A percentile compares a stretch with the other conserved stretches of the same genome.
phyloP scores from a whole-genome alignment of 768 basidiomycete species.

The Leccinum subgranulosum region DNA sequence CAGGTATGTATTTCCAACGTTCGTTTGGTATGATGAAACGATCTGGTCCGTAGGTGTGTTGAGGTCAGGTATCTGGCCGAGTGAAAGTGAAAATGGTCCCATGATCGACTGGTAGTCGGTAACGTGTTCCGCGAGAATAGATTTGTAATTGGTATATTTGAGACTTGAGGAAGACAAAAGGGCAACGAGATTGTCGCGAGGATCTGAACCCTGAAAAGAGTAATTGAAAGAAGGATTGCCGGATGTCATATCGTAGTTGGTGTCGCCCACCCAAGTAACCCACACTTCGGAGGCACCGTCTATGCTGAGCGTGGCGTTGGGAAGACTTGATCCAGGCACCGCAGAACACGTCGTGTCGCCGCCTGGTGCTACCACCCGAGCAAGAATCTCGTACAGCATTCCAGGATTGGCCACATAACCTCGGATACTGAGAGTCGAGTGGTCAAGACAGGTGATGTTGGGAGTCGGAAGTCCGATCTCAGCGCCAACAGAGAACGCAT shows the following conservation, averaged over 20 bases:
- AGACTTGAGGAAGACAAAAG: constrained; percentile 33
- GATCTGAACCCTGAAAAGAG: constrained; percentile 62
- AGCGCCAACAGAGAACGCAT: constrained; percentile 44
- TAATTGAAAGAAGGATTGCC: constrained; percentile 55
- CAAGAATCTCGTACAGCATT: constrained; percentile 72
- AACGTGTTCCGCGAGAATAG: constrained; percentile 47
- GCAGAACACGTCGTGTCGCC: constrained; percentile 34
- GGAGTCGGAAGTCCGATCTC: constrained; percentile 51
- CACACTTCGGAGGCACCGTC: constrained; percentile 49
- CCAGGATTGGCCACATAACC: constrained; percentile 49
- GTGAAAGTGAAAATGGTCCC: constrained; percentile 49
- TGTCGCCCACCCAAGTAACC: constrained; percentile 74
- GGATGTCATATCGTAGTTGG: constrained; percentile 62
- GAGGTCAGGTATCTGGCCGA: constrained; percentile 58
- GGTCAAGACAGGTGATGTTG: constrained; percentile 57
- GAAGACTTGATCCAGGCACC: constrained; percentile 23
- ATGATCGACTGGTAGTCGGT: constrained; percentile 47
- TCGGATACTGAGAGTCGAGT: constrained; percentile 51
- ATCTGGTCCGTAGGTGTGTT: constrained; percentile 55
- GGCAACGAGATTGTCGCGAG: constrained; percentile 44
- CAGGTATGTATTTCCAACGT: constrained; percentile 58
- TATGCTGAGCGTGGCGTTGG: constrained; percentile 50
- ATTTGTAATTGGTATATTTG: constrained; percentile 31
- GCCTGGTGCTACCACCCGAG: constrained; percentile 38
- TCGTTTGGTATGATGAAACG: constrained; percentile 47